Evolutionary conservation across 2,329 filamentous ascomycete genomes (phyloP).

Genomic region (Sphaerulina vaccinii): DNA sequence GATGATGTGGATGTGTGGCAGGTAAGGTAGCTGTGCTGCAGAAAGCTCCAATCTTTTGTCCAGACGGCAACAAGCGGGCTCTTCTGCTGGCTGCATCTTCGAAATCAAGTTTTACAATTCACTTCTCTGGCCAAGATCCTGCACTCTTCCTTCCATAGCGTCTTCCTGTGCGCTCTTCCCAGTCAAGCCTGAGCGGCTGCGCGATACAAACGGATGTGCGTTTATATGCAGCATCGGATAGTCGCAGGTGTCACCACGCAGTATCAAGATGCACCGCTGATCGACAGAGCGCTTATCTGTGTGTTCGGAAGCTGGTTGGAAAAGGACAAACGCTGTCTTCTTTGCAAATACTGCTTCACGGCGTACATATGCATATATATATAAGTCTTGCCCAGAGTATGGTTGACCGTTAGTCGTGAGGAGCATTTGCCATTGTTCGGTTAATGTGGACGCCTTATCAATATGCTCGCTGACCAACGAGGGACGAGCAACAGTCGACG

Average conservation of each 20-base stretch:
- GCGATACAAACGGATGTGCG: not conserved
- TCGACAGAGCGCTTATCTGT: slow-evolving; percentile 6
- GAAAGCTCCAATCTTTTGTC: not conserved
- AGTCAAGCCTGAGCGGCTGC: not conserved
- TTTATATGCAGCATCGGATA: slow-evolving; percentile 10
- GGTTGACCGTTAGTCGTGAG: no score
- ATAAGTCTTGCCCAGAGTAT: no score
- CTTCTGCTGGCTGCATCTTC: not conserved
- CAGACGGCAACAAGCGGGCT: not conserved
- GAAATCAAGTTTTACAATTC: not conserved
- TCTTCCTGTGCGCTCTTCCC: not conserved
- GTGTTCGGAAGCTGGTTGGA: not conserved
- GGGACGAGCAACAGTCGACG: not conserved
- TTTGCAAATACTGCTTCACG: not conserved
- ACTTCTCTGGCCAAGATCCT: not conserved
- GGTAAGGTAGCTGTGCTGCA: not conserved
- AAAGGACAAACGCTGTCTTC: not conserved
- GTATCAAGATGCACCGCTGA: slow-evolving; percentile 10
- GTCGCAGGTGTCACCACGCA: slow-evolving; percentile 14
- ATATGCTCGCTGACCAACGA: slow-evolving; percentile 7
- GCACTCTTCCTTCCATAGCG: not conserved
- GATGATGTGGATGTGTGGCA: not conserved
- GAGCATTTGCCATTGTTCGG: no score
- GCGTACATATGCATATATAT: no score
- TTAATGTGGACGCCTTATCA: slow-evolving; percentile 3